Percentiles rank a stretch among this genome's conserved stretches.
phyloP scores from a whole-genome alignment of 2,329 filamentous ascomycete genomes.

The Fusarium kyushuense region DNA sequence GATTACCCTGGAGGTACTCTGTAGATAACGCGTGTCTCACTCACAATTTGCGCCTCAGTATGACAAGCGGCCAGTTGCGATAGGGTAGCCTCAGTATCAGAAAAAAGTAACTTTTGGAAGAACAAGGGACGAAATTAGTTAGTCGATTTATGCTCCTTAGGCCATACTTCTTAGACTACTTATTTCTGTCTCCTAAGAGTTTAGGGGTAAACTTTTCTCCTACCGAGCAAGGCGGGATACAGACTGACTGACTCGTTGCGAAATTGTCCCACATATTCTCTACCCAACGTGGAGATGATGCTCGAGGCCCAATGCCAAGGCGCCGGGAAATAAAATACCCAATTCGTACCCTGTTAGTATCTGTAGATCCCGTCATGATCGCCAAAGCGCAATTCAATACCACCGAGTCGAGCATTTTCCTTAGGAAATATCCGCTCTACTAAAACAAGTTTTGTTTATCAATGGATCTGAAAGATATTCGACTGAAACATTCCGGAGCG shows the following conservation, averaged over 20 bases:
- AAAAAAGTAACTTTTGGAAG: no score
- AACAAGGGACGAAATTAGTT: no score
- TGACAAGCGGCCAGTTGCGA: no score
- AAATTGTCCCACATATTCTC: not conserved
- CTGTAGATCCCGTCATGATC: not conserved
- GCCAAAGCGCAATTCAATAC: not conserved
- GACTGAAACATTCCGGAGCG: not conserved
- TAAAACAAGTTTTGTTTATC: not conserved
- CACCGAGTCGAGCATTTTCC: not conserved
- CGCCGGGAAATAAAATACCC: not conserved
- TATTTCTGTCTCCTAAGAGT: no score
- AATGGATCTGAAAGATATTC: not conserved
- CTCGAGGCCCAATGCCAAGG: not conserved
- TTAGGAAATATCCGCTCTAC: not conserved
- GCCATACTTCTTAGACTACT: no score
- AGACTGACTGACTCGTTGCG: not conserved
- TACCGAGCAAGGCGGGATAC: no score
- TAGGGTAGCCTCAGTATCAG: no score
- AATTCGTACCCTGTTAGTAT: not conserved
- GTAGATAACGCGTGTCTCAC: no score
- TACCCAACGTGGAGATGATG: not conserved
- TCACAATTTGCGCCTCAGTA: no score
- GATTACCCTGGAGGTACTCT: no score
- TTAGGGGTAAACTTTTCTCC: no score
- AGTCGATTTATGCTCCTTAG: no score